Evolutionary conservation across 441 rosid genomes (phyloP).

Genomic region (Breynia disticha): DNA sequence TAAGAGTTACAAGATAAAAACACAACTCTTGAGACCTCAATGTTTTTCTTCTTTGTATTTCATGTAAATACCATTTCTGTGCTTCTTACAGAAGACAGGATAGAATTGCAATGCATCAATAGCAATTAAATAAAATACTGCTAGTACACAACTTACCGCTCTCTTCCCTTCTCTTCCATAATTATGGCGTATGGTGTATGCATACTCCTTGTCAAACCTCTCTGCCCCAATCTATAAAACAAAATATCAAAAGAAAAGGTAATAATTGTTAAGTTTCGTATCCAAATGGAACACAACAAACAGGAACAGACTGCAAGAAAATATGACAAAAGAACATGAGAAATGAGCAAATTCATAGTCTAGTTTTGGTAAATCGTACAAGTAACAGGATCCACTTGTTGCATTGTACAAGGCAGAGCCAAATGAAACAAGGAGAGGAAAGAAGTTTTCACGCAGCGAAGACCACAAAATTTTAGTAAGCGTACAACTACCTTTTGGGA

Average conservation of each 20-base stretch:
- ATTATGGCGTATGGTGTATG: constrained; percentile 78
- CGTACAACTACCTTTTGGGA: constrained; percentile 51
- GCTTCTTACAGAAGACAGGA: not conserved
- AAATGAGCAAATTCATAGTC: no score
- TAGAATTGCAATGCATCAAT: not conserved
- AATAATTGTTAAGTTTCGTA: not conserved
- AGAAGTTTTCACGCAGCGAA: not conserved
- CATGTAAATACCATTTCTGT: not conserved
- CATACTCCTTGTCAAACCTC: constrained; percentile 89
- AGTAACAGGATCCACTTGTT: no score
- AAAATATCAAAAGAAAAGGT: constrained; percentile 10
- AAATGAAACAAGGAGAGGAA: not conserved
- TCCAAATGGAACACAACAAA: not conserved
- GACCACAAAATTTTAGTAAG: constrained; percentile 1
- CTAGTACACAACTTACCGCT: constrained; percentile 45
- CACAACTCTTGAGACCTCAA: not conserved
- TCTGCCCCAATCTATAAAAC: constrained; percentile 69
- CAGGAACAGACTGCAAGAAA: no score
- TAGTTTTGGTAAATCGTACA: no score
- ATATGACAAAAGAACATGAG: no score
- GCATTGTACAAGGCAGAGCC: not conserved
- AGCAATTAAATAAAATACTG: not conserved
- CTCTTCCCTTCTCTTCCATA: constrained; percentile 95
- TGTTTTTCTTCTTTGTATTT: not conserved
- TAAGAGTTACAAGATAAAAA: not conserved